Evolutionary conservation across 768 basidiomycete species (phyloP).

Genomic region (Trametes punicea): DNA sequence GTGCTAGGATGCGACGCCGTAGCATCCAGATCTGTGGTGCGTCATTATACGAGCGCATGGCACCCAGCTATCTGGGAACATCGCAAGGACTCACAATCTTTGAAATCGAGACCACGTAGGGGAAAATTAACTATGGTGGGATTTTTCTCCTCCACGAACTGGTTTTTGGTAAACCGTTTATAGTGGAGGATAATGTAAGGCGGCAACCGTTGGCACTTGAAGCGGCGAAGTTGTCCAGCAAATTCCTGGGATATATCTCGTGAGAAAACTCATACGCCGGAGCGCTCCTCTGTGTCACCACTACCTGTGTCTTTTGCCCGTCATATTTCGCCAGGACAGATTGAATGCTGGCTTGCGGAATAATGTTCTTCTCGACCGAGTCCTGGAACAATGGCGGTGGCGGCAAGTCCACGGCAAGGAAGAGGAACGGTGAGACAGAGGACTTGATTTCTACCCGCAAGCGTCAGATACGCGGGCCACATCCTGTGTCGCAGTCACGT

Average conservation of each 20-base stretch:
- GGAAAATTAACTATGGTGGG: conserved; percentile 99
- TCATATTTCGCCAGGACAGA: conserved; percentile 93
- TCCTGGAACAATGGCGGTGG: conserved; percentile 98
- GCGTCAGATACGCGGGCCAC: conserved; percentile 13
- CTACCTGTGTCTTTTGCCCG: conserved; percentile 82
- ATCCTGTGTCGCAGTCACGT: conserved; percentile 13
- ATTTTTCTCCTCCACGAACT: conserved; percentile 97
- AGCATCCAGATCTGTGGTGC: conserved; percentile 69
- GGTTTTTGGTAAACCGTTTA: conserved; percentile 95
- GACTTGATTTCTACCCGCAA: conserved; percentile 72
- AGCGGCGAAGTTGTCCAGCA: conserved; percentile 78
- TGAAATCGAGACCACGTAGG: conserved; percentile 86
- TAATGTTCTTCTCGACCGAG: conserved; percentile 95
- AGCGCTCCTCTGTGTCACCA: conserved; percentile 23
- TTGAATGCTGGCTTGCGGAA: conserved; percentile 93
- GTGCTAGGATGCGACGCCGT: conserved; percentile 56
- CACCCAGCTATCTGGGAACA: not conserved
- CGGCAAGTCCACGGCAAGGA: conserved; percentile 93
- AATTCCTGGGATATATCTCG: conserved; percentile 59
- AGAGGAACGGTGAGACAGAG: conserved; percentile 85
- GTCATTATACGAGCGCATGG: not conserved
- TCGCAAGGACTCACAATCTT: conserved; percentile 65
- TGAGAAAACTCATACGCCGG: conserved; percentile 7
- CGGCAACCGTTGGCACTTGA: conserved; percentile 86
- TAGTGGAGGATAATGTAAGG: conserved; percentile 92